These are phyloP conservation scores for Leccinum ochraceum DNA, from an alignment of 768 basidiomycete genomes.

Conservation along the genomic window DNA sequence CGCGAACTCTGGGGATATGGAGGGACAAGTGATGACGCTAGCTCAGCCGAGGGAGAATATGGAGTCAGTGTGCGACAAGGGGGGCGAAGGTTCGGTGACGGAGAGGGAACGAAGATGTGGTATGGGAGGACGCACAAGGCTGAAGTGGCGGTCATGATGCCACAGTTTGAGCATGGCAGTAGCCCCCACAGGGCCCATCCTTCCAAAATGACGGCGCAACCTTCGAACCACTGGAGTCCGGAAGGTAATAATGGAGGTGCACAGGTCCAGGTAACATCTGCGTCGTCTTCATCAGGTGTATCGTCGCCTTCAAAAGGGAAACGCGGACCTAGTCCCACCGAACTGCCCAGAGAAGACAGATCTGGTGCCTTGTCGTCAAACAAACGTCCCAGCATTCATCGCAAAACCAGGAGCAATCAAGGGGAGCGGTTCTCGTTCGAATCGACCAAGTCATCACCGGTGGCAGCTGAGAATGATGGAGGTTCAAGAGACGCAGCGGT, in stretches of 20 bases:
- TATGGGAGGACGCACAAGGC: constrained; percentile 1
- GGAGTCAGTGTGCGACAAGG: constrained; percentile 8
- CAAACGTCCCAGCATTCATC: constrained; percentile 70
- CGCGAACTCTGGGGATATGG: constrained; percentile 38
- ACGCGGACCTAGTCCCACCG: constrained; percentile 71
- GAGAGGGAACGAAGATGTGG: constrained; percentile 12
- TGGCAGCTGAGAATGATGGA: constrained; percentile 12
- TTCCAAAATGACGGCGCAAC: constrained; percentile 8
- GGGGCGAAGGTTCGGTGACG: constrained; percentile 22
- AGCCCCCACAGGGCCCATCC: constrained; percentile 9
- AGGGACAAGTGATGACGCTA: constrained; percentile 24
- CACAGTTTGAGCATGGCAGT: constrained; percentile 1
- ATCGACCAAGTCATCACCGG: constrained; percentile 11
- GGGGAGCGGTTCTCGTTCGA: constrained; percentile 13
- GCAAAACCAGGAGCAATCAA: constrained; percentile 31
- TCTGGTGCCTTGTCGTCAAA: constrained; percentile 55
- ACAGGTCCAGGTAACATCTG: constrained; percentile 5
- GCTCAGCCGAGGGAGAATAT: constrained; percentile 14
- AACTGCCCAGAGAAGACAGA: constrained; percentile 61
- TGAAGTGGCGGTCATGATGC: constrained; percentile 1
- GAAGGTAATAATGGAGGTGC: constrained; percentile 10
- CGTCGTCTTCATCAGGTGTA: constrained; percentile 18
- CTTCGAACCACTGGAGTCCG: constrained; percentile 2
- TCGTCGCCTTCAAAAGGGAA: constrained; percentile 51
- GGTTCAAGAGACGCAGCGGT: constrained; percentile 2